These are phyloP conservation scores for Drosera spatulata DNA, from an alignment of 179 eudicot species.

Conservation along the genomic window DNA sequence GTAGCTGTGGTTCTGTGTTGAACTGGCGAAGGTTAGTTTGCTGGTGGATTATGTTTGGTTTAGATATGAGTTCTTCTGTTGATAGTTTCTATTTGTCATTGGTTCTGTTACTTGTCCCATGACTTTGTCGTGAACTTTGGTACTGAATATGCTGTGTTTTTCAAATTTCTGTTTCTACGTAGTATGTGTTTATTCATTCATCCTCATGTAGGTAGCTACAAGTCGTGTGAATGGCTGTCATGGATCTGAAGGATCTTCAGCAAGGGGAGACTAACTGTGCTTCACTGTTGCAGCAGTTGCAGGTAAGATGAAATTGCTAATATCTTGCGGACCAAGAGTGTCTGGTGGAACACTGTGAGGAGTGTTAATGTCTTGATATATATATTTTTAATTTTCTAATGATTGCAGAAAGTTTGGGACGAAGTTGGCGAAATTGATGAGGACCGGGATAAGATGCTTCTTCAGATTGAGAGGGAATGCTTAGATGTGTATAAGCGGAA, in stretches of 20 bases:
- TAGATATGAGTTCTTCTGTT: too few relatives aligned
- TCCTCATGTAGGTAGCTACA: too few relatives aligned
- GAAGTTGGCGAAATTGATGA: conserved; percentile 97
- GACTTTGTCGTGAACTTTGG: too few relatives aligned
- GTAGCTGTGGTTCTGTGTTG: too few relatives aligned
- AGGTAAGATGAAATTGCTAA: conserved; percentile 26
- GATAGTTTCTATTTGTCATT: too few relatives aligned
- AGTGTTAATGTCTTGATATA: not conserved
- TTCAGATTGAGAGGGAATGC: conserved; percentile 90
- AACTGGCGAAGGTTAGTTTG: too few relatives aligned
- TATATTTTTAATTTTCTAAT: conserved; percentile 2
- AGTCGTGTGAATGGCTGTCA: conserved; percentile 49
- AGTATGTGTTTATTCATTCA: too few relatives aligned
- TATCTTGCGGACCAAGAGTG: not conserved
- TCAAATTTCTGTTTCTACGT: too few relatives aligned
- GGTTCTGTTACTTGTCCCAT: too few relatives aligned
- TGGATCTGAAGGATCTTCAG: conserved; percentile 45
- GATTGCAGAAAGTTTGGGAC: conserved; percentile 89
- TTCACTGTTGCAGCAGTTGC: conserved; percentile 69
- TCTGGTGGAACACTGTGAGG: not conserved
- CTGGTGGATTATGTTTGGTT: too few relatives aligned
- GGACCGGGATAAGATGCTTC: conserved; percentile 90
- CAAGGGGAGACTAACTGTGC: conserved; percentile 65
- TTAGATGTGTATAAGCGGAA: conserved; percentile 94
- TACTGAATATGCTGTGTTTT: too few relatives aligned